phyloP scores from a whole-genome alignment of 768 basidiomycete genomes.

The Candolleomyces eurysporus region DNA sequence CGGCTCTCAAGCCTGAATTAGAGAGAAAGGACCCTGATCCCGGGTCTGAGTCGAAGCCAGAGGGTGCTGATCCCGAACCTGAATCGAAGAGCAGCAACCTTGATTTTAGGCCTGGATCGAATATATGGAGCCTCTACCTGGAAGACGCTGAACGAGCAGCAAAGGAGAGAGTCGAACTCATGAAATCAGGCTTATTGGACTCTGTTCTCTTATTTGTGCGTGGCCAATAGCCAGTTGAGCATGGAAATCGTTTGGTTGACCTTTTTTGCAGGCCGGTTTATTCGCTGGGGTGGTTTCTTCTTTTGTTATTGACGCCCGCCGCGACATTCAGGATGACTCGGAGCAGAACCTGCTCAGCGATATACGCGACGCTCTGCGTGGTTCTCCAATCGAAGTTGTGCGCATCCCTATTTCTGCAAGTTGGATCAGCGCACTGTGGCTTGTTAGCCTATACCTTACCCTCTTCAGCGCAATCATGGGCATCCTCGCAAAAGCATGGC shows the following conservation, averaged over 20 bases:
- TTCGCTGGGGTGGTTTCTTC: constrained; percentile 7
- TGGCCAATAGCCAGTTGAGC: not conserved
- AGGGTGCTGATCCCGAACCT: no score
- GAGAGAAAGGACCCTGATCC: no score
- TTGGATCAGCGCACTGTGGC: constrained; percentile 22
- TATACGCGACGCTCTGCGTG: not conserved
- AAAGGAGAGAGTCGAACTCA: not conserved
- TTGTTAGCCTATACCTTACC: constrained; percentile 21
- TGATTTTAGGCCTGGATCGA: not conserved
- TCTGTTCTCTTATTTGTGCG: not conserved
- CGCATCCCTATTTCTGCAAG: constrained; percentile 10
- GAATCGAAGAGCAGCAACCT: no score
- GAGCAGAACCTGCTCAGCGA: constrained; percentile 14
- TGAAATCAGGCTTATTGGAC: not conserved
- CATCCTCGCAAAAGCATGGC: constrained; percentile 20
- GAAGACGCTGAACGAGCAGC: not conserved
- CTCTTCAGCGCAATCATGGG: constrained; percentile 24
- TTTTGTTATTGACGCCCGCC: not conserved
- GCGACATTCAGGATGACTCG: constrained; percentile 11
- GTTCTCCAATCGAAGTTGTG: not conserved
- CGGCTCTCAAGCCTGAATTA: no score
- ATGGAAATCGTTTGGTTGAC: not conserved
- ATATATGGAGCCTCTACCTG: not conserved
- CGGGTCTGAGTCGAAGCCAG: no score
- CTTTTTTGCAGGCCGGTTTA: constrained; percentile 12